phyloP scores from a whole-genome alignment of 345 rosid genomes.

The Xanthoceras sorbifolium region DNA sequence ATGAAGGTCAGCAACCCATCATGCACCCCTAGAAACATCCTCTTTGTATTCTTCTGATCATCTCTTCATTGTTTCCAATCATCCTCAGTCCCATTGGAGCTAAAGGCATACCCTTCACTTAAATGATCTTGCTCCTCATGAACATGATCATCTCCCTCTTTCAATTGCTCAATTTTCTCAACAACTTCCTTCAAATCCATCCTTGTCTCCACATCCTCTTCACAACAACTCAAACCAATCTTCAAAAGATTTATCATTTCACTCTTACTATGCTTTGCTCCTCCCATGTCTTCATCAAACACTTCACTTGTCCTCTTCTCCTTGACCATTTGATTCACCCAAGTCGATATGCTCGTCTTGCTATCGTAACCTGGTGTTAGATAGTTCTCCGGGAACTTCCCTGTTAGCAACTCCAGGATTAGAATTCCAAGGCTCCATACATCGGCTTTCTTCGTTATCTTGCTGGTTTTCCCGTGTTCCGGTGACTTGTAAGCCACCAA shows the following conservation, averaged over 20 bases:
- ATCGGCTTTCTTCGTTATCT: slow-evolving; percentile 55
- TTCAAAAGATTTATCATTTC: slow-evolving; percentile 63
- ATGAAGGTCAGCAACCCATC: background rate
- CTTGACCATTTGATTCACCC: slow-evolving; percentile 68
- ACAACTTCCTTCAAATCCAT: slow-evolving; percentile 49
- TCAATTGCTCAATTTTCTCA: slow-evolving; percentile 47
- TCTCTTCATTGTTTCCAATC: slow-evolving; percentile 10
- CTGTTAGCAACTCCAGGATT: slow-evolving; percentile 61
- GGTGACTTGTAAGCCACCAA: slow-evolving; percentile 77
- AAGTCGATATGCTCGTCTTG: slow-evolving; percentile 45
- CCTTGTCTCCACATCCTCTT: slow-evolving; percentile 55
- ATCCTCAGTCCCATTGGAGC: slow-evolving; percentile 34
- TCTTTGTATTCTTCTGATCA: background rate
- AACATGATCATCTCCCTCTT: slow-evolving; percentile 33
- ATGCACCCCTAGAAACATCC: background rate
- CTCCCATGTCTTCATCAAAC: slow-evolving; percentile 65
- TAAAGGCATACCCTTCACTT: slow-evolving; percentile 28
- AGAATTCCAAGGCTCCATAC: slow-evolving; percentile 73
- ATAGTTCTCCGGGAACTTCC: slow-evolving; percentile 69
- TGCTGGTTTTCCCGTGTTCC: slow-evolving; percentile 47
- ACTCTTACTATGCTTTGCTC: slow-evolving; percentile 49
- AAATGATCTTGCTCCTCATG: slow-evolving; percentile 7
- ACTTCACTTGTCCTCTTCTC: slow-evolving; percentile 56
- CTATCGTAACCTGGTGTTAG: slow-evolving; percentile 45
- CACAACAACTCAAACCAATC: slow-evolving; percentile 76